Base-by-base conservation (phyloP, 371 early-diverging fungal species). In the Mortierella sp. region DNA sequence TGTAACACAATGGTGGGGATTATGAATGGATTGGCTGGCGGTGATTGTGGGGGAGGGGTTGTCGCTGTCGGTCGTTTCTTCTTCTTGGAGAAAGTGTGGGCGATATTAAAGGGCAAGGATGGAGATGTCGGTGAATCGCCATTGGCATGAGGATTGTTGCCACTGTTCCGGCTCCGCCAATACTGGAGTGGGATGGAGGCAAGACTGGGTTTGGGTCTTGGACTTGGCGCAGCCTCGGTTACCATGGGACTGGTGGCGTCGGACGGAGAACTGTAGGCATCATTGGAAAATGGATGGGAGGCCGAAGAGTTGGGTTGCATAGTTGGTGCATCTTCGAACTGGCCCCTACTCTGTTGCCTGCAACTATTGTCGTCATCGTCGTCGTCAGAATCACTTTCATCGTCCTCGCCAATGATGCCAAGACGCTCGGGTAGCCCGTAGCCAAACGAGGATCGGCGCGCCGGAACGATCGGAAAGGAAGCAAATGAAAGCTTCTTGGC, bases 1-100 rank as follows among this genome's bases (percentile, higher is more conserved):
- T 76, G 78, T 14, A 76, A 31, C 6, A 76, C 70, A 32, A 76
- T 76, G 19, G 52, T 69, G 3, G 78, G 78, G 31, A 76, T 61
- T 8, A 48, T 44, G 44, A 19, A 3, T 6, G 44, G 17, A 19
- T 8, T 17, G 21, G 14, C 4, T 9, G 44, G 19, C 4, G 17
- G 4, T 3, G n/a, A 19, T 21, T 9, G 5, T 44, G 19, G 44
- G 23, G 43, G 17, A 24, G 56, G 2, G n/a, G 56, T 30, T 17
- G 42, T 26, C 28, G n/a, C 12, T 14, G 39, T 3, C 11, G 27
- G 41, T 23, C 12, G 55, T 27, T 39, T 24, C 6, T 42, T 39
- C 43, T 28, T 53, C 11, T 15, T 54, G 11, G 42, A 39, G 28
- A 24, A 41, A 6, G 26, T 24, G 14, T 17, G 14, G 42, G 42